Evolutionary conservation across 768 basidiomycete species (phyloP).

Genomic region (Lentinula detonsa): DNA sequence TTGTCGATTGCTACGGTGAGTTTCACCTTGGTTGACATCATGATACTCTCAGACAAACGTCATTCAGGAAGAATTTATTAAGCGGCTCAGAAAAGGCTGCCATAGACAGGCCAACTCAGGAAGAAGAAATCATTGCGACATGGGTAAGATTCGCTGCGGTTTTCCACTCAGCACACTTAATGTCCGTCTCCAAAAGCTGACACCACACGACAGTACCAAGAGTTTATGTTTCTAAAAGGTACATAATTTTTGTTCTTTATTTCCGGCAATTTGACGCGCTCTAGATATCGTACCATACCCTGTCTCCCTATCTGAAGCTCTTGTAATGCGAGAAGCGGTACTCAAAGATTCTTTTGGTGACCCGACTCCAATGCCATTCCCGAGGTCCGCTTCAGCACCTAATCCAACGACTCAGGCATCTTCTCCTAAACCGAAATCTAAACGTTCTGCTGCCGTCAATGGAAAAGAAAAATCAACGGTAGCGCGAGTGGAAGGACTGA

Average conservation of each 20-base stretch:
- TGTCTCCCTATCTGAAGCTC: constrained; percentile 52
- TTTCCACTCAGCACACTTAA: constrained; percentile 9
- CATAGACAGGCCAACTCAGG: constrained; percentile 58
- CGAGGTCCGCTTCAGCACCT: constrained; percentile 15
- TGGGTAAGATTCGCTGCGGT: constrained; percentile 45
- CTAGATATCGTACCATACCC: constrained; percentile 66
- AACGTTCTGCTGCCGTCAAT: constrained; percentile 22
- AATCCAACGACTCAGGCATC: constrained; percentile 10
- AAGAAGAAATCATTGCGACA: constrained; percentile 63
- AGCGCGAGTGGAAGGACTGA: constrained; percentile 18
- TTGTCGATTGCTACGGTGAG: constrained; percentile 70
- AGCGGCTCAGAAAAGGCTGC: constrained; percentile 64
- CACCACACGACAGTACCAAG: constrained; percentile 55
- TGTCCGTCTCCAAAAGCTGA: constrained; percentile 32
- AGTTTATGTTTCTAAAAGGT: constrained; percentile 73
- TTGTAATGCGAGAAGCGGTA: constrained; percentile 45
- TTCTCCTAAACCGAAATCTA: constrained; percentile 30
- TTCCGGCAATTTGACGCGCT: constrained; percentile 1
- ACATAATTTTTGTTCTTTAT: not conserved
- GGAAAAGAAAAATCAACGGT: constrained; percentile 27
- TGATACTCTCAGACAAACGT: constrained; percentile 6
- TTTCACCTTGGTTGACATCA: constrained; percentile 10
- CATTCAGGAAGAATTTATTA: constrained; percentile 79
- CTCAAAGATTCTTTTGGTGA: constrained; percentile 49
- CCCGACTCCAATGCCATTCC: constrained; percentile 34